Evolutionary conservation across 1,139 yeast species (phyloP).

Genomic region (Kluyveromyces sp.): DNA sequence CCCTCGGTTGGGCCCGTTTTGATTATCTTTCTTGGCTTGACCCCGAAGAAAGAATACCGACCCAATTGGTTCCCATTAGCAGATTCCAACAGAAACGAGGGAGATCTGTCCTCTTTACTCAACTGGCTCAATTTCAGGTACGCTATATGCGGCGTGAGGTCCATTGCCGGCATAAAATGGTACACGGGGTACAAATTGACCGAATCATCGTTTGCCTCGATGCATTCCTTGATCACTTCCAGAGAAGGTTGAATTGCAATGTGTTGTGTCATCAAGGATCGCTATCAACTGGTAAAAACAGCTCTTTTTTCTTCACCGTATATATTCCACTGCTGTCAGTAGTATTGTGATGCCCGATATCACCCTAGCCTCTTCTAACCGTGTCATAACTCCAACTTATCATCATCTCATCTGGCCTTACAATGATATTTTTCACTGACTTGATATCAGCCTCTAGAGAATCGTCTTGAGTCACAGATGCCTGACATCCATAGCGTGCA

Average conservation of each 20-base stretch:
- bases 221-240: constrained; percentile 42
- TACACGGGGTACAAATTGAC: constrained; percentile 67
- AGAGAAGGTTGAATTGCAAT: constrained; percentile 53
- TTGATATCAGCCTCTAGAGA: neutral
- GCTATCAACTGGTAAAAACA: too few relatives aligned
- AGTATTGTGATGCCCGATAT: too few relatives aligned
- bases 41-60: constrained; percentile 85
- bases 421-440: neutral
- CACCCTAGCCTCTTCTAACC: too few relatives aligned
- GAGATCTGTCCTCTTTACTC: constrained; percentile 50
- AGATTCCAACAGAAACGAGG: constrained; percentile 80
- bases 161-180: constrained; percentile 66
- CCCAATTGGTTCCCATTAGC: constrained; percentile 83
- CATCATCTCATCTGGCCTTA: neutral
- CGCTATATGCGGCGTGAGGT: constrained; percentile 83
- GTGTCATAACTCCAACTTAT: neutral
- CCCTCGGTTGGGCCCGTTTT: constrained; percentile 65
- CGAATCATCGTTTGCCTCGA: constrained; percentile 35
- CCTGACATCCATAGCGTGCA: neutral
- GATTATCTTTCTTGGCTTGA: constrained; percentile 72
- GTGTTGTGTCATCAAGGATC: constrained; percentile 3
- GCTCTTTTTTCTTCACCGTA: too few relatives aligned
- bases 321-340: too few relatives aligned
- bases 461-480: neutral
- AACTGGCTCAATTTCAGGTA: constrained; percentile 75